These are phyloP conservation scores for Cryptococcus maquisensis DNA, from an alignment of 1,284 basidiomycete genomes.

Conservation along the genomic window DNA sequence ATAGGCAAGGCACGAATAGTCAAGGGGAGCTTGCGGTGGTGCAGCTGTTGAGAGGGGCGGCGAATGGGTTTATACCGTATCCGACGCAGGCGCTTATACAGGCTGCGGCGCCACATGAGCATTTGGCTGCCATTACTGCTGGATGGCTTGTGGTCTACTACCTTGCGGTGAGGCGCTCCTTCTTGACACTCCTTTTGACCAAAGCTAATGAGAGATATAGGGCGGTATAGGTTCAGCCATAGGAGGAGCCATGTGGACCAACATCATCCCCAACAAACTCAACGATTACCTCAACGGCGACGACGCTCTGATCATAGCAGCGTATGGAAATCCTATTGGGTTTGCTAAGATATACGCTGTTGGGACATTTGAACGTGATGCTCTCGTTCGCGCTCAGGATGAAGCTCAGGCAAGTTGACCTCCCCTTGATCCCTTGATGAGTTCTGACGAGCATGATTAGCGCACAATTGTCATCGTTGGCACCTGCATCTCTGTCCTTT, in stretches of 20 bases:
- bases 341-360: constrained; percentile 26
- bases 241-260: constrained; percentile 47
- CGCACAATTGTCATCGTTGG: constrained; percentile 40
- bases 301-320: constrained; percentile 22
- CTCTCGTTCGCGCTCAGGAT: constrained; percentile 40
- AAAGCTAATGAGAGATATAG: constrained; percentile 3
- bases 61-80: constrained; percentile 38
- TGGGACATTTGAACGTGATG: constrained; percentile 32
- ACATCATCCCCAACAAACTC: constrained; percentile 35
- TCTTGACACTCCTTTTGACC: no score
- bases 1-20: constrained; percentile 28
- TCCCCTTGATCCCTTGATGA: not conserved
- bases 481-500: constrained; percentile 25
- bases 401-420: constrained; percentile 39
- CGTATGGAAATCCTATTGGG: constrained; percentile 37
- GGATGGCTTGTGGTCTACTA: constrained; percentile 43
- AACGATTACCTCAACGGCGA: constrained; percentile 27
- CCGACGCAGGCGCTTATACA: constrained; percentile 44
- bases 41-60: constrained; percentile 37
- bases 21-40: constrained; percentile 36
- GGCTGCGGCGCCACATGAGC: constrained; percentile 38
- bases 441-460: constrained; percentile 3
- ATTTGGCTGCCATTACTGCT: constrained; percentile 42
- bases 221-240: constrained; percentile 45
- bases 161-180: constrained; percentile 22